phyloP scores from a whole-genome alignment of 208 protist species.

The Acanthamoeba castellanii region DNA sequence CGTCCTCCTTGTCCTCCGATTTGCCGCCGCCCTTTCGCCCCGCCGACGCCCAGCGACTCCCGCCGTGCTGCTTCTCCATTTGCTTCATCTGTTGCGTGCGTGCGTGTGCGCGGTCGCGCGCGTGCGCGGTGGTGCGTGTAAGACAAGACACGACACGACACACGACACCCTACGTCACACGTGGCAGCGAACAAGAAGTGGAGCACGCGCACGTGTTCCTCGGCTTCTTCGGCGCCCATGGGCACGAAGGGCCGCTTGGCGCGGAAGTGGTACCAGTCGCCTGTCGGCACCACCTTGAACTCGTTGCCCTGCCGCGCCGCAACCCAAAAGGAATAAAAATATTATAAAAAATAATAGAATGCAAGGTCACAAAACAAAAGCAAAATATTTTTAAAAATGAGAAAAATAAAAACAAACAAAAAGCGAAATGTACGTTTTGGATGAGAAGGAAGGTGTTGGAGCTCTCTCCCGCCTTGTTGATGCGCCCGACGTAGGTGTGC shows the following conservation, averaged over 20 bases:
- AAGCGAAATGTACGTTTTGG: neutral
- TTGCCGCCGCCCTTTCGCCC: slow-evolving; percentile 49
- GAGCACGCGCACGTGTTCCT: slow-evolving; percentile 22
- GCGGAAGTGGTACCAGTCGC: slow-evolving; percentile 63
- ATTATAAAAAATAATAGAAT: neutral
- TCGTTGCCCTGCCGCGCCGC: slow-evolving; percentile 3
- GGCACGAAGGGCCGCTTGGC: slow-evolving; percentile 56
- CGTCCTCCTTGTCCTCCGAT: slow-evolving; percentile 26
- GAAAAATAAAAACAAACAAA: neutral
- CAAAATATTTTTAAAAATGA: neutral
- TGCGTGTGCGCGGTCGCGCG: neutral
- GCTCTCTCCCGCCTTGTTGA: slow-evolving; percentile 63
- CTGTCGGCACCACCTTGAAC: slow-evolving; percentile 58
- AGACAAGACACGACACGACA: too few relatives aligned
- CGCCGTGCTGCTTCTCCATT: slow-evolving; percentile 28
- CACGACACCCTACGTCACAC: too few relatives aligned
- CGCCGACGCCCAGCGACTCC: slow-evolving; percentile 1
- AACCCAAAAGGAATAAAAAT: neutral
- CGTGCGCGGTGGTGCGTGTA: neutral
- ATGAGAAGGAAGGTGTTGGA: slow-evolving; percentile 57
- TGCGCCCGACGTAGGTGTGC: slow-evolving; percentile 39
- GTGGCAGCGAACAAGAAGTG: neutral
- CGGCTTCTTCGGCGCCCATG: slow-evolving; percentile 42
- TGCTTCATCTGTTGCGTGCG: neutral
- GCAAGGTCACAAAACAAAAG: neutral